Percentiles rank a stretch among this genome's conserved stretches.
These are phyloP conservation scores for Epichloe sp. DNA, from an alignment of 2,329 filamentous ascomycete genomes.

Conservation along the genomic window DNA sequence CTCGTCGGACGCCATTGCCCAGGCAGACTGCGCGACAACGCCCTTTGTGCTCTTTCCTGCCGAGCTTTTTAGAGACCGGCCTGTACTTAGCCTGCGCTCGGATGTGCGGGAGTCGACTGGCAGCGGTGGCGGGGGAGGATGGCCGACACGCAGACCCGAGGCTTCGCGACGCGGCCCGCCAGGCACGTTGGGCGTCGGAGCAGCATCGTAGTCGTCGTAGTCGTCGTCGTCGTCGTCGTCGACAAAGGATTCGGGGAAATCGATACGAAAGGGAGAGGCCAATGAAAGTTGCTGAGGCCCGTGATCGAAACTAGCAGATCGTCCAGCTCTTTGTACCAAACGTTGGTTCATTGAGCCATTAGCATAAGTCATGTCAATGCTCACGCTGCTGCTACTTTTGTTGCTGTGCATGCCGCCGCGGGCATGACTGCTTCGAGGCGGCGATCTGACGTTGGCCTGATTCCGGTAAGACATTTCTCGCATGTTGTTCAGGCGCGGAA, in stretches of 20 bases:
- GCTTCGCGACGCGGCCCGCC: slow-evolving; percentile 53
- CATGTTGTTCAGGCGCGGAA: slow-evolving; percentile 51
- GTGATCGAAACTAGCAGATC: slow-evolving; percentile 66
- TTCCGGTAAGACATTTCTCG: slow-evolving; percentile 30
- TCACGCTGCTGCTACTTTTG: slow-evolving; percentile 59
- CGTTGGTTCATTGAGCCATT: slow-evolving; percentile 46
- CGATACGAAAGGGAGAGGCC: slow-evolving; percentile 30
- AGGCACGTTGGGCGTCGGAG: slow-evolving; percentile 74
- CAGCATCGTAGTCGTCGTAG: slow-evolving; percentile 61
- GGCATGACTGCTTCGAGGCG: slow-evolving; percentile 31
- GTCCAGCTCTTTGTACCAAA: slow-evolving; percentile 37
- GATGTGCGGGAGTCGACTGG: slow-evolving; percentile 25
- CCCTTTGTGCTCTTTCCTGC: slow-evolving; percentile 20
- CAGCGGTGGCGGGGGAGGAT: slow-evolving; percentile 26
- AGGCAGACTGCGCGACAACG: slow-evolving; percentile 9
- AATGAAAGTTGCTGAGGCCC: slow-evolving; percentile 21
- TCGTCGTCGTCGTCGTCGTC: slow-evolving; percentile 37
- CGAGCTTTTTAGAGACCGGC: slow-evolving; percentile 40
- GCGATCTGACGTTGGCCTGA: slow-evolving; percentile 21
- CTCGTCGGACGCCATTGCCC: slow-evolving; percentile 22
- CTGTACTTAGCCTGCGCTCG: slow-evolving; percentile 43
- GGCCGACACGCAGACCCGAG: slow-evolving; percentile 19
- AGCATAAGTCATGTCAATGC: slow-evolving; percentile 49
- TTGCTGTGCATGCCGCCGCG: slow-evolving; percentile 51
- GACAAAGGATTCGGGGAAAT: slow-evolving; percentile 35